phyloP scores from a whole-genome alignment of 2,329 filamentous ascomycete genomes.

The Epichloe uncinata region DNA sequence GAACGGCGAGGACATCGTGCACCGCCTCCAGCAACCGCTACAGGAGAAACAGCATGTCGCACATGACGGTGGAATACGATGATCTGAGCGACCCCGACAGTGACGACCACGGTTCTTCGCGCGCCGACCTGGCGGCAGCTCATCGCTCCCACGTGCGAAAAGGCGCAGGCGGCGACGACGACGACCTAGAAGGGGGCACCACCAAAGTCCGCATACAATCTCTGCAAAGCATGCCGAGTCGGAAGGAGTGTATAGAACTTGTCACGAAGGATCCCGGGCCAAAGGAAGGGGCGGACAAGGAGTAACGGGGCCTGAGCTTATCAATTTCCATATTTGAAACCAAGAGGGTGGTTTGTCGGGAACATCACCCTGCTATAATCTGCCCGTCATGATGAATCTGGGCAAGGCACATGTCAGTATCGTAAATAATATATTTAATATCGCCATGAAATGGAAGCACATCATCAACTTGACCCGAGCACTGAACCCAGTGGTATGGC shows the following conservation, averaged over 20 bases:
- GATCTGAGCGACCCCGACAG: background rate
- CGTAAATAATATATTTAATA: too few relatives aligned
- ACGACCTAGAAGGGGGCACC: background rate
- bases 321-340: too few relatives aligned
- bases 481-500: too few relatives aligned
- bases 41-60: background rate
- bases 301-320: too few relatives aligned
- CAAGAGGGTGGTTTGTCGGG: too few relatives aligned
- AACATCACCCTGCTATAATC: too few relatives aligned
- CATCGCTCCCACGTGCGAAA: background rate
- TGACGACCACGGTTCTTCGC: background rate
- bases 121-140: background rate
- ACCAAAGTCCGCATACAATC: background rate
- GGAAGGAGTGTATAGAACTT: background rate
- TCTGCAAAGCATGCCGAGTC: background rate
- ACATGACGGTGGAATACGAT: background rate
- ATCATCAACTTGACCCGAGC: too few relatives aligned
- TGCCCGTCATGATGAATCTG: too few relatives aligned
- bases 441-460: too few relatives aligned
- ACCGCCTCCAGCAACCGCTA: background rate
- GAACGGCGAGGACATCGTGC: background rate
- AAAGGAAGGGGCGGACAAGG: background rate
- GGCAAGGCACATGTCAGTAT: too few relatives aligned
- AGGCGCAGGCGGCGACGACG: background rate
- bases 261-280: background rate